Evolutionary conservation across 306 rosid genomes (phyloP), one percentile per base, ranked within the genome.

Genomic region (Potentilla sterilis): DNA sequence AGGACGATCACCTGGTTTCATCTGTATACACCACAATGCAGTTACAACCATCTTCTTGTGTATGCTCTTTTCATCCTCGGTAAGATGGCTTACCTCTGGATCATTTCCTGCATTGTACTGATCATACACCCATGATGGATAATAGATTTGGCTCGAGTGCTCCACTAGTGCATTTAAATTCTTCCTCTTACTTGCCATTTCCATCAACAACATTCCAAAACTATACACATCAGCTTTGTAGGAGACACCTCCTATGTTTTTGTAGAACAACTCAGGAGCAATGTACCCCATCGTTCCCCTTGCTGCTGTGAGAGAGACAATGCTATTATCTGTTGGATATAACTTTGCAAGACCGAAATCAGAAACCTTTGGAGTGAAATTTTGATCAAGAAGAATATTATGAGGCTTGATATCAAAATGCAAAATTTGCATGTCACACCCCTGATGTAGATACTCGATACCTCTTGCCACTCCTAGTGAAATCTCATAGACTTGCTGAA

Each of bases 1-100:
- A 55, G 52, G 76, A 0, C 76, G 67, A 40, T 72, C 76, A 40
- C 18, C 55, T 21, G 67, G 76, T 19, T 55, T 72, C 67, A 72
- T 51, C 15, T 71, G 75, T 5, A 71, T 52, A 38, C 67, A 76
- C 79, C 79, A 76, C 3, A 76, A 24, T 0, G 73, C 79, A 0
- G 64, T 44, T 9, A 76, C 41, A 4, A 76, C 24, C 74, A 76
- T 76, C 62, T 46, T 74, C 35, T n/a, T 38, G 18, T 4, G 35
- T 3, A 21, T 24, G 16, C 9, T n/a, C 0, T 4, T 61, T 44
- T 74, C 63, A 21, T 57, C 63, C 34, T 57, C 63, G 9, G 32
- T 57, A 14, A 34, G 34, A 57, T 57, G 34, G 9, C 5, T 34
- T 22, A n/a, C 22, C 7, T 57, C 14, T 21, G 9, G 21, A 14